Evolutionary conservation across 2,329 filamentous ascomycete genomes (phyloP).

Genomic region (Sclerotinia nivalis): DNA sequence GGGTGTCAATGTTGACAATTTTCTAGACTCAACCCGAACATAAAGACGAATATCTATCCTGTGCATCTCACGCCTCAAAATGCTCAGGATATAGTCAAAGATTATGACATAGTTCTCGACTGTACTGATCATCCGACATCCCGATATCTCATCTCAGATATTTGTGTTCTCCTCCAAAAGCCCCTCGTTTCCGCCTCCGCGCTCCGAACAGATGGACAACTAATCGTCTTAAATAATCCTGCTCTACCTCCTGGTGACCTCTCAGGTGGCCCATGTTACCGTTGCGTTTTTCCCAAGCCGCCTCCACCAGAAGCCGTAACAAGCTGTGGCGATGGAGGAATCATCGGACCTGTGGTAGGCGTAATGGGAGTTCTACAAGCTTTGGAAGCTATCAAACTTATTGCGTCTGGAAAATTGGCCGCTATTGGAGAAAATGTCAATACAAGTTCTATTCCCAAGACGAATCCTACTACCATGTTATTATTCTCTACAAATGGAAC

Average conservation of each 20-base stretch:
- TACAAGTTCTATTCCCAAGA: slow-evolving; percentile 24
- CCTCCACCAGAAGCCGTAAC: slow-evolving; percentile 80
- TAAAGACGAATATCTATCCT: slow-evolving; percentile 63
- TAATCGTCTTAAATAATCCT: slow-evolving; percentile 85
- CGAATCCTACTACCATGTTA: slow-evolving; percentile 35
- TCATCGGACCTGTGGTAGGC: slow-evolving; percentile 89
- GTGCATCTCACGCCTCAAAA: slow-evolving; percentile 68
- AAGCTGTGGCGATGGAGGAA: slow-evolving; percentile 89
- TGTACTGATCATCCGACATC: slow-evolving; percentile 93
- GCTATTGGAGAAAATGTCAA: slow-evolving; percentile 28
- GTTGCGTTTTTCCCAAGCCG: slow-evolving; percentile 87
- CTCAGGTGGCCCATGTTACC: slow-evolving; percentile 80
- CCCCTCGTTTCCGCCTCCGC: slow-evolving; percentile 88
- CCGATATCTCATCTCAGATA: slow-evolving; percentile 89
- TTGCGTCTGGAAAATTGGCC: slow-evolving; percentile 48
- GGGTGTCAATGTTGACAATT: neutral
- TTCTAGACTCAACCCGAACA: slow-evolving; percentile 68
- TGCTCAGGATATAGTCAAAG: slow-evolving; percentile 63
- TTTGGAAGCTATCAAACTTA: slow-evolving; percentile 82
- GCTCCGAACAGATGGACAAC: slow-evolving; percentile 82
- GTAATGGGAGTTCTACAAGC: slow-evolving; percentile 92
- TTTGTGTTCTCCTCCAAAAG: slow-evolving; percentile 76
- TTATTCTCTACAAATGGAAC: slow-evolving; percentile 56
- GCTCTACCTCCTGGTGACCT: slow-evolving; percentile 58
- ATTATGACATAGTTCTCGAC: slow-evolving; percentile 85